Evolutionary conservation across 2,329 filamentous ascomycete genomes (phyloP), one percentile per base, ranked within the genome.

Genomic region (Fusarium sp.): DNA sequence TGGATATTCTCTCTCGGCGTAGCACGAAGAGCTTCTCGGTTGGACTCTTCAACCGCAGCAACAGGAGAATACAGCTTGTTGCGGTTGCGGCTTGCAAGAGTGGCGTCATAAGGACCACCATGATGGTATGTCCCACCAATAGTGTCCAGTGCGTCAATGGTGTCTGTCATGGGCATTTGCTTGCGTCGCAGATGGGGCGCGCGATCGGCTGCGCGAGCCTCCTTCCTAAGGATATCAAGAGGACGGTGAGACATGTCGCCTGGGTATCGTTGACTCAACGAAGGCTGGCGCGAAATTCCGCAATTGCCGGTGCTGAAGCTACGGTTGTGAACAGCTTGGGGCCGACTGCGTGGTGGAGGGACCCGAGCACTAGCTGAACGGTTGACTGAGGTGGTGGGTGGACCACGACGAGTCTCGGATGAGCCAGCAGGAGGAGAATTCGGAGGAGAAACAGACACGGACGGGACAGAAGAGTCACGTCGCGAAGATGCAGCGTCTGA

Each of bases 71-170:
- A 84, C 68, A 79, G 80, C 72, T 83, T 84, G 73, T 89, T 84
- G 6, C 81, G 84, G 80, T 98, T 98, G 47, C 93, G 87, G 14
- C 92, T 88, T 2, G 91, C 84, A 53, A 93, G 84, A 3, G 93
- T 91, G 11, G 94, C 93, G 77, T 98, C 95, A 73, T 92, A 98
- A 0, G 95, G 95, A 0, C 95, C 94, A 68, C 91, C 93, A 74
- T 98, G 95, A 78, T 98, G 95, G 79, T 97, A 97, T 4, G 85
- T 81, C 19, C 85, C 85, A 51, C 87, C 87, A 40, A 85, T 79
- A n/a, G 87, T 85, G 76, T 97, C 95, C 2, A 98, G 88, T 7
- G 84, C 83, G 77, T 98, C 95, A 74, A 98, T 96, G 10, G 85
- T 84, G 78, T 98, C 94, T 3, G 93, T 87, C 26, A 90, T 87